Evolutionary conservation across 495 filamentous ascomycete species (phyloP).

Genomic region (Pyrenula aspistea): DNA sequence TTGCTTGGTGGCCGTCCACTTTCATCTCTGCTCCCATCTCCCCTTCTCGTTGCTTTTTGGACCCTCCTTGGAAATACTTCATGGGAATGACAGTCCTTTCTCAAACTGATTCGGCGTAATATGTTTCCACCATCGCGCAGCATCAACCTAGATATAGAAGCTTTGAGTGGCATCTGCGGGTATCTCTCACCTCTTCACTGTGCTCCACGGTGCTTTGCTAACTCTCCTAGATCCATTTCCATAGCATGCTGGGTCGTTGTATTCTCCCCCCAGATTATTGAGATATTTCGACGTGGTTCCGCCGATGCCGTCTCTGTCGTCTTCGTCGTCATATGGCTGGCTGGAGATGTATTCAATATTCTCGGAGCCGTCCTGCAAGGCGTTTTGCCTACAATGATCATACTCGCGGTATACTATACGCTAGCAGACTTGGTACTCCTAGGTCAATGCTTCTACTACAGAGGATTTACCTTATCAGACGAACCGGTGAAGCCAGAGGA

Average conservation of each 20-base stretch:
- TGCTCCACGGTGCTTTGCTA: slow-evolving; percentile 4
- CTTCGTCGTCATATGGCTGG: slow-evolving; percentile 83
- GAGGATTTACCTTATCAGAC: slow-evolving; percentile 63
- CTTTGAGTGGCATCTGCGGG: slow-evolving; percentile 84
- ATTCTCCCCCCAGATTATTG: slow-evolving; percentile 92
- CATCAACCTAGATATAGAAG: slow-evolving; percentile 67
- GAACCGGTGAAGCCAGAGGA: slow-evolving; percentile 11
- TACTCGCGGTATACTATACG: slow-evolving; percentile 91
- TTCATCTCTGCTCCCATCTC: too few species aligned
- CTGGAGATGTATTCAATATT: slow-evolving; percentile 95
- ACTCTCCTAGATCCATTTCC: slow-evolving; percentile 61
- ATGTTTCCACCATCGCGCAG: slow-evolving; percentile 63
- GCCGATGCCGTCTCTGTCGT: slow-evolving; percentile 82
- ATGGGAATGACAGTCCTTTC: too few species aligned
- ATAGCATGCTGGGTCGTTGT: slow-evolving; percentile 98
- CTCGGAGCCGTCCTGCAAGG: slow-evolving; percentile 85
- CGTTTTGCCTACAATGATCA: slow-evolving; percentile 92
- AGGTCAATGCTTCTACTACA: slow-evolving; percentile 86
- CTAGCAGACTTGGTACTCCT: slow-evolving; percentile 84
- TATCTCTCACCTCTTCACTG: slow-evolving; percentile 21
- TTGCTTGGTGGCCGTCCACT: too few species aligned
- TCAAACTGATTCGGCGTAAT: not conserved
- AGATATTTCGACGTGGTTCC: slow-evolving; percentile 79
- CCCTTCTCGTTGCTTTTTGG: too few species aligned
- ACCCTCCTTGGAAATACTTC: too few species aligned